phyloP scores from a whole-genome alignment of 2,329 filamentous ascomycete species.

The Aspergillus texensis region DNA sequence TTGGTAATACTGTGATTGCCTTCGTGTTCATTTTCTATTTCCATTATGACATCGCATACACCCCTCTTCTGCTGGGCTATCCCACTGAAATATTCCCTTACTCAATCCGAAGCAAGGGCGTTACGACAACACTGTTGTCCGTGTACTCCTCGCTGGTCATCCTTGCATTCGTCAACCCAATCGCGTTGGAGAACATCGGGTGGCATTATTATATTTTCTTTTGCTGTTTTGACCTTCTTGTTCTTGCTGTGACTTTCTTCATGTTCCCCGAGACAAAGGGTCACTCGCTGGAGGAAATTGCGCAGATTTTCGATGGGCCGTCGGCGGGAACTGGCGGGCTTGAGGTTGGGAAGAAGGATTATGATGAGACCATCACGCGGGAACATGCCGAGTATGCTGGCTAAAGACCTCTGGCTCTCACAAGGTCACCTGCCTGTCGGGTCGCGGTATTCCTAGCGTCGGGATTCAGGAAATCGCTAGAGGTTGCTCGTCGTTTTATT shows the following conservation, averaged over 20 bases:
- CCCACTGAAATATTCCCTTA: slow-evolving; percentile 63
- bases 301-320: slow-evolving; percentile 29
- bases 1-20: slow-evolving; percentile 49
- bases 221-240: slow-evolving; percentile 30
- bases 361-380: not conserved
- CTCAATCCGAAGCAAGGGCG: slow-evolving; percentile 49
- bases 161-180: slow-evolving; percentile 36
- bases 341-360: not conserved
- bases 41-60: slow-evolving; percentile 64
- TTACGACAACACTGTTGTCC: slow-evolving; percentile 28
- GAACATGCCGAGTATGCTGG: not conserved
- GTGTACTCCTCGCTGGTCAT: slow-evolving; percentile 29
- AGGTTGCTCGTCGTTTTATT: no score
- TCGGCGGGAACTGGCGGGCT: not conserved
- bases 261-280: slow-evolving; percentile 35
- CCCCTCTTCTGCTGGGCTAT: slow-evolving; percentile 58
- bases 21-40: slow-evolving; percentile 64
- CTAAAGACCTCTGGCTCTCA: not conserved
- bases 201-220: slow-evolving; percentile 43
- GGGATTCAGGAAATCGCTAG: no score
- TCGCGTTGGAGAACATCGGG: slow-evolving; percentile 34
- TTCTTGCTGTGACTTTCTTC: slow-evolving; percentile 25
- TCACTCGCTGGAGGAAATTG: slow-evolving; percentile 33
- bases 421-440: no score
- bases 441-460: accelerated